Evolutionary conservation across 768 basidiomycete genomes (phyloP).

Genomic region (Fomitopsis serialis): DNA sequence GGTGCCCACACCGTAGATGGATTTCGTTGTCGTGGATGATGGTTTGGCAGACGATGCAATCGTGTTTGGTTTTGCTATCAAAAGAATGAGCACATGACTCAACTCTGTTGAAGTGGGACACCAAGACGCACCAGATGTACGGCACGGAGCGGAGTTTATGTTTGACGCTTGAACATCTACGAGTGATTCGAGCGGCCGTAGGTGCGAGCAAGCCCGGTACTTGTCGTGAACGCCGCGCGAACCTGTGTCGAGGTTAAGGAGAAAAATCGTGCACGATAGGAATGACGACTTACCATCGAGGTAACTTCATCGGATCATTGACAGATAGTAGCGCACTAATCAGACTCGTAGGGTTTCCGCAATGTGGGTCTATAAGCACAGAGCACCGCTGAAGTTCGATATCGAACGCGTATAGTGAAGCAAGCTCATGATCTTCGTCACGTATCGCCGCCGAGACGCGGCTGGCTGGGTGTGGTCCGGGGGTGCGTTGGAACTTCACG

Average conservation of each 20-base stretch:
- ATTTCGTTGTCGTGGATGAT: slow-evolving; percentile 2
- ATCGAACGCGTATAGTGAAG: neutral
- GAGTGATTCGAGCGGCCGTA: neutral
- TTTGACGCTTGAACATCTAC: neutral
- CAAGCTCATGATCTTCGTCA: neutral
- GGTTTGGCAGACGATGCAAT: slow-evolving; percentile 17
- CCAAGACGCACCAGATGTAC: neutral
- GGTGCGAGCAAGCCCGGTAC: neutral
- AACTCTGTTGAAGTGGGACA: neutral
- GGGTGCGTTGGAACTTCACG: neutral
- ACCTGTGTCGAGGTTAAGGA: neutral
- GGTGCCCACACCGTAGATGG: slow-evolving; percentile 20
- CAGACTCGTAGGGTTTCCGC: neutral
- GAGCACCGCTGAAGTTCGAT: neutral
- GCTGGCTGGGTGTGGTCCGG: neutral
- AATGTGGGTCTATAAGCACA: neutral
- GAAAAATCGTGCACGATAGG: neutral
- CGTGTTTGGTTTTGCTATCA: slow-evolving; percentile 2
- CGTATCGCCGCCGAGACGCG: neutral
- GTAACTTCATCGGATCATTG: neutral
- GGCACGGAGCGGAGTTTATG: neutral
- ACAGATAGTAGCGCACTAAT: neutral
- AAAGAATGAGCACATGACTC: neutral
- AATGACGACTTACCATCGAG: neutral
- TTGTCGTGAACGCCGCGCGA: neutral